phyloP scores from a whole-genome alignment of 768 basidiomycete genomes.

The Rhodotorula taiwanensis region DNA sequence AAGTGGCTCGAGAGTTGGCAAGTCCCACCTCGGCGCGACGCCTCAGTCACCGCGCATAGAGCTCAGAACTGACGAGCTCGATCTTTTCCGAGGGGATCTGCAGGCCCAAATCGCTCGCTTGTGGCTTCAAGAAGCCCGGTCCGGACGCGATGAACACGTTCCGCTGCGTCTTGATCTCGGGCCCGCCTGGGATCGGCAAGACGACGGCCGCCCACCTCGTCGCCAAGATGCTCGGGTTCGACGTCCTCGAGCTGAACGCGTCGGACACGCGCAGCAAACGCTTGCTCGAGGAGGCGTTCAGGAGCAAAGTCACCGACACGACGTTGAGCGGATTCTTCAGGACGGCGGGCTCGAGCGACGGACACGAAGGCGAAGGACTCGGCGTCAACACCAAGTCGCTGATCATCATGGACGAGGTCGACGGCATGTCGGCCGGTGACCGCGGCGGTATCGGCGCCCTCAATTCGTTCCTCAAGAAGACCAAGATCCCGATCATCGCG shows the following conservation, averaged over 20 bases:
- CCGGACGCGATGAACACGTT: constrained; percentile 79
- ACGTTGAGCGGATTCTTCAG: constrained; percentile 79
- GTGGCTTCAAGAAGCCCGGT: constrained; percentile 86
- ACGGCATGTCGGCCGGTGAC: constrained; percentile 97
- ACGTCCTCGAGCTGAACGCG: constrained; percentile 91
- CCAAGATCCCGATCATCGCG: constrained; percentile 91
- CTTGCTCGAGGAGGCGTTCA: constrained; percentile 59
- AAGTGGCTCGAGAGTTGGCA: constrained; percentile 85
- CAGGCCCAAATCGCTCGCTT: constrained; percentile 68
- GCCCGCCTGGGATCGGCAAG: constrained; percentile 94
- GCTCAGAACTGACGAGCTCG: too few species aligned
- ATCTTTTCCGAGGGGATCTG: too few species aligned
- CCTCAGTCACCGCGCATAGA: too few species aligned
- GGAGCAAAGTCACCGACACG: constrained; percentile 73
- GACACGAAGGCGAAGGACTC: constrained; percentile 59
- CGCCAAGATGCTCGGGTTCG: constrained; percentile 82
- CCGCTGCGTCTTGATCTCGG: constrained; percentile 81
- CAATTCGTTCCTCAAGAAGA: constrained; percentile 85
- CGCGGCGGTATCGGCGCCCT: constrained; percentile 92
- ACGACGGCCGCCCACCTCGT: constrained; percentile 91
- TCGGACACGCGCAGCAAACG: constrained; percentile 95
- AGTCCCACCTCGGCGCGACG: too few species aligned
- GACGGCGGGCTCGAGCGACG: background rate
- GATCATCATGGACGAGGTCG: constrained; percentile 98
- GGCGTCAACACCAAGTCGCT: constrained; percentile 70